Conservation (phyloP, 1,139 yeast species). For the Taiozyma onychis region DNA sequence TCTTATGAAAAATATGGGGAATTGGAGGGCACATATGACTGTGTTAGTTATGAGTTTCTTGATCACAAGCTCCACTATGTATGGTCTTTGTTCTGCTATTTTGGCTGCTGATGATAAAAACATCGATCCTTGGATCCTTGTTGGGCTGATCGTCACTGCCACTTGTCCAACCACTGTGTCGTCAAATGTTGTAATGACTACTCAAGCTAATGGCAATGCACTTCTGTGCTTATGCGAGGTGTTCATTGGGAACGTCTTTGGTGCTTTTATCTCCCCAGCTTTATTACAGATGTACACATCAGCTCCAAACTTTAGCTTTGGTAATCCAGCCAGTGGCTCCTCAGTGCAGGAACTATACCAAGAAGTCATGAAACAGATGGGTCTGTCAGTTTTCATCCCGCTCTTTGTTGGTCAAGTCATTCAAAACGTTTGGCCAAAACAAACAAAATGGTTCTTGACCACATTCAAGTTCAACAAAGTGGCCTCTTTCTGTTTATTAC, state of each 20-base stretch:
- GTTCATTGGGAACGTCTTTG: slow-evolving; percentile 74
- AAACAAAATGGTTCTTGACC: slow-evolving; percentile 52
- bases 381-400: slow-evolving; percentile 78
- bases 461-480: slow-evolving; percentile 63
- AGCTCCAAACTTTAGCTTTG: slow-evolving; percentile 58
- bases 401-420: slow-evolving; percentile 81
- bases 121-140: slow-evolving; percentile 70
- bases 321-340: slow-evolving; percentile 67
- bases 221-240: slow-evolving; percentile 78
- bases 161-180: slow-evolving; percentile 90
- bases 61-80: slow-evolving; percentile 69
- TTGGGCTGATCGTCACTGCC: slow-evolving; percentile 75
- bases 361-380: slow-evolving; percentile 80
- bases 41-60: slow-evolving; percentile 65
- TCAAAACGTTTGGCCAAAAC: slow-evolving; percentile 63
- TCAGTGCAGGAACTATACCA: slow-evolving; percentile 55
- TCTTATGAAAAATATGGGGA: slow-evolving; percentile 51
- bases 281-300: slow-evolving; percentile 63
- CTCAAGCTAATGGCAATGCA: slow-evolving; percentile 74
- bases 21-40: slow-evolving; percentile 81
- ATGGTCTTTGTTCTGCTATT: slow-evolving; percentile 68
- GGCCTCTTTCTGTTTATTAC: slow-evolving; percentile 70
- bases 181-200: slow-evolving; percentile 91
- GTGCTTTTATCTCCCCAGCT: slow-evolving; percentile 86
- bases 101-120: slow-evolving; percentile 47